Evolutionary conservation across 75 land plant genomes (phyloP).

Genomic region (Ceratopteris richardii): DNA sequence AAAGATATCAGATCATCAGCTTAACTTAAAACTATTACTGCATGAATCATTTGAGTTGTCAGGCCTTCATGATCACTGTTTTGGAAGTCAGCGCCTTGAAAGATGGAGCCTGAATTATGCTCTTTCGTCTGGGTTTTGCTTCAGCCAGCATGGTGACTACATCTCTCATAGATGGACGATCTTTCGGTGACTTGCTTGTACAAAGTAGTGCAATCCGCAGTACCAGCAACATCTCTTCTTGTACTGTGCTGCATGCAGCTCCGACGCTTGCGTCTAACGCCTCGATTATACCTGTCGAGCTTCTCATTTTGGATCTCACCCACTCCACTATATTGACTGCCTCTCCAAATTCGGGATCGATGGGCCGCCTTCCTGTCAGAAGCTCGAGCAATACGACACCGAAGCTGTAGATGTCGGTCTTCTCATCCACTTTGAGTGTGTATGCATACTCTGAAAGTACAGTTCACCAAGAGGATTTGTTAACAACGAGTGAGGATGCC

Average conservation of each 20-base stretch:
- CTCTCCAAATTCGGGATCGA: conserved; percentile 62
- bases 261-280: conserved; percentile 41
- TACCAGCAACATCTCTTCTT: conserved; percentile 72
- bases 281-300: conserved; percentile 23
- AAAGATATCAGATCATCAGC: too few relatives aligned
- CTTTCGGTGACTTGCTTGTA: conserved; percentile 69
- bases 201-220: conserved; percentile 64
- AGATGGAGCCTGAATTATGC: too few relatives aligned
- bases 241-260: conserved; percentile 47
- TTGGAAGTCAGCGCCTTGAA: too few relatives aligned
- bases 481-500: too few relatives aligned
- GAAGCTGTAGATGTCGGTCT: conserved; percentile 77
- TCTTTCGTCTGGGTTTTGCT: conserved; percentile 65
- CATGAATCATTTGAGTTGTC: too few relatives aligned
- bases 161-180: conserved; percentile 91
- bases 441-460: conserved; percentile 41
- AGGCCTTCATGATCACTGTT: too few relatives aligned
- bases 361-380: conserved; percentile 44
- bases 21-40: too few relatives aligned
- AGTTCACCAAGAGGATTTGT: too few relatives aligned
- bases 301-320: conserved; percentile 35
- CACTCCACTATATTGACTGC: conserved; percentile 52
- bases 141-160: conserved; percentile 55
- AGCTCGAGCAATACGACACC: conserved; percentile 78
- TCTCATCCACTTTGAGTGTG: conserved; percentile 64